Evolutionary conservation across 495 filamentous ascomycete species (phyloP).

Genomic region (Apodospora peruviana): DNA sequence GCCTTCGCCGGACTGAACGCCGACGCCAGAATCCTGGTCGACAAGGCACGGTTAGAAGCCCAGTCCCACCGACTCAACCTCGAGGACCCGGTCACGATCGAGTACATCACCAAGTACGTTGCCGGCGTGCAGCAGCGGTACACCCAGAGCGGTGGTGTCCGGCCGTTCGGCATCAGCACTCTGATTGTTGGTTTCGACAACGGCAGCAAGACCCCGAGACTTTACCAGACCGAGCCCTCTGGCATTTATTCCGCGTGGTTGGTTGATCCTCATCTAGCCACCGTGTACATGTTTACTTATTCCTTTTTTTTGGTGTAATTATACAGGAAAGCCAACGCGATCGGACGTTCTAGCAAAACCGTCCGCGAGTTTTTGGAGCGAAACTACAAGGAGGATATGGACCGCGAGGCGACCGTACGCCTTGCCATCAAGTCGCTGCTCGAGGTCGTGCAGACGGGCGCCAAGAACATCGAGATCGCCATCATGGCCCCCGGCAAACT

Average conservation of each 20-base stretch:
- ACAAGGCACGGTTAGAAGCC: slow-evolving; percentile 94
- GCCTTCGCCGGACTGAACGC: slow-evolving; percentile 96
- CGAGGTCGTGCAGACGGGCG: slow-evolving; percentile 96
- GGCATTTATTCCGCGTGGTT: slow-evolving; percentile 98
- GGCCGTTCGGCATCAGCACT: slow-evolving; percentile 96
- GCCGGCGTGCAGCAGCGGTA: slow-evolving; percentile 97
- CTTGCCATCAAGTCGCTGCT: slow-evolving; percentile 95
- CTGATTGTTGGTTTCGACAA: slow-evolving; percentile 96
- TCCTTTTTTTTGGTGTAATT: not conserved
- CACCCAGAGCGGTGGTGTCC: slow-evolving; percentile 94
- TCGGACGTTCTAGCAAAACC: slow-evolving; percentile 96
- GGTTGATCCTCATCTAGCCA: slow-evolving; percentile 15
- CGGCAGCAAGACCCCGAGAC: slow-evolving; percentile 72
- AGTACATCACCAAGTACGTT: slow-evolving; percentile 99
- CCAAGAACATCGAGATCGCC: slow-evolving; percentile 99
- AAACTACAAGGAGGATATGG: slow-evolving; percentile 96
- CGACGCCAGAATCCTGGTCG: slow-evolving; percentile 93
- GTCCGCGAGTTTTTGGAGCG: slow-evolving; percentile 96
- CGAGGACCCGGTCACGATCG: slow-evolving; percentile 93
- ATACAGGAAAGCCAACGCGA: slow-evolving; percentile 95
- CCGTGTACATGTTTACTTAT: not conserved
- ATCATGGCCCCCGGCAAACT: slow-evolving; percentile 93
- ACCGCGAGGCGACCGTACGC: slow-evolving; percentile 92
- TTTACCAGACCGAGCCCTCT: slow-evolving; percentile 97
- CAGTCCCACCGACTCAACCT: slow-evolving; percentile 98